Conservation (phyloP, 2,329 filamentous ascomycete species). For the Botrytis pseudocinerea region DNA sequence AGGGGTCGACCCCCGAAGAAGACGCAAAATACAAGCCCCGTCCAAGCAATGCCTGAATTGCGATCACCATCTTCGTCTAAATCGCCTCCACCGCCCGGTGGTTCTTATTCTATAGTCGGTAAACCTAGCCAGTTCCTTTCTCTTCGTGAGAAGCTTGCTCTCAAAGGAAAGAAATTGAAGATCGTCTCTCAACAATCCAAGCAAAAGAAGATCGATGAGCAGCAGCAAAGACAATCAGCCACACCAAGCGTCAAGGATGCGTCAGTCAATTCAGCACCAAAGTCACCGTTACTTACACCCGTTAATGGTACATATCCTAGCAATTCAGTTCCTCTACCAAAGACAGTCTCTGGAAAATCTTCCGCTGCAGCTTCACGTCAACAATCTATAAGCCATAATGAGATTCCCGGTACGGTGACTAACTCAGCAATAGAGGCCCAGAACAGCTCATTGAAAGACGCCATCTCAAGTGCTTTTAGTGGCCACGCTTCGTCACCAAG, state of each 20-base stretch:
- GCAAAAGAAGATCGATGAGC: background rate
- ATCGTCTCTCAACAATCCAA: slow-evolving; percentile 31
- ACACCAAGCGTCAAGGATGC: slow-evolving; percentile 11
- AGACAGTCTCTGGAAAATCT: background rate
- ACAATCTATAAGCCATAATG: slow-evolving; percentile 3
- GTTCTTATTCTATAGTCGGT: background rate
- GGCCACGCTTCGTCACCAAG: background rate
- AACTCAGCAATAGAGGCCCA: background rate
- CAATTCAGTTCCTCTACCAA: background rate
- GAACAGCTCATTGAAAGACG: background rate
- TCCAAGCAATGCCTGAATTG: background rate
- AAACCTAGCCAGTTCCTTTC: slow-evolving; percentile 30
- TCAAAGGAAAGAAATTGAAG: slow-evolving; percentile 38
- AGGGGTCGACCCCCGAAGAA: slow-evolving; percentile 36
- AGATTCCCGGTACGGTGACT: background rate
- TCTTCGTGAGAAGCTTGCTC: slow-evolving; percentile 37
- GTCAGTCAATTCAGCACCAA: background rate
- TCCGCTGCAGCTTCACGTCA: background rate
- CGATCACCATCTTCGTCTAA: slow-evolving; percentile 21
- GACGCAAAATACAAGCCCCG: slow-evolving; percentile 8
- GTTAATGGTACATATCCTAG: background rate
- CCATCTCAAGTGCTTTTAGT: background rate
- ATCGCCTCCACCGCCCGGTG: slow-evolving; percentile 10
- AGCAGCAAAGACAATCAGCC: slow-evolving; percentile 21
- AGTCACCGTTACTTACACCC: slow-evolving; percentile 1